Percentiles rank a stretch among this genome's conserved stretches.
phyloP scores from a whole-genome alignment of 495 filamentous ascomycete species.

The Xylaria longipes region DNA sequence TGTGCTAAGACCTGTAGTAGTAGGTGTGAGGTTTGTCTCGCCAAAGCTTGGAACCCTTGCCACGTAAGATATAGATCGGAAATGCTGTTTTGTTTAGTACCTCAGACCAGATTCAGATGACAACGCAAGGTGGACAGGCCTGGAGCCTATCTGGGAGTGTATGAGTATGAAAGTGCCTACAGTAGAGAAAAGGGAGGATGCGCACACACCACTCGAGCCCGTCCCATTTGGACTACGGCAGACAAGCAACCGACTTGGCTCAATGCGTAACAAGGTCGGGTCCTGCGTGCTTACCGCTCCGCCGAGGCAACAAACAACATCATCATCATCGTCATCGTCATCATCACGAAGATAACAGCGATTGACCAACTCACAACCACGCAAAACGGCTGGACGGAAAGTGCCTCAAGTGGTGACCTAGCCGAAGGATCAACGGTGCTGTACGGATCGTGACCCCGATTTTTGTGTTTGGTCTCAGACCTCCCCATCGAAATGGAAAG shows the following conservation, averaged over 20 bases:
- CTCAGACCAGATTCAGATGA: slow-evolving; percentile 8
- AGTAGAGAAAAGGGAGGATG: background rate
- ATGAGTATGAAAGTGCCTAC: background rate
- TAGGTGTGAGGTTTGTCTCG: background rate
- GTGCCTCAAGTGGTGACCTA: background rate
- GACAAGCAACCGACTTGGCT: slow-evolving; percentile 3
- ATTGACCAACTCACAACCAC: slow-evolving; percentile 12
- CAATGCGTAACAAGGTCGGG: background rate
- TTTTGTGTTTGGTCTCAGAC: background rate
- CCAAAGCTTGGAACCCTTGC: slow-evolving; percentile 2
- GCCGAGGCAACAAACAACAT: background rate
- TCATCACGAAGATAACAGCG: background rate
- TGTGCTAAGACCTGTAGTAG: background rate
- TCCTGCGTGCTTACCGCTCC: slow-evolving; percentile 12
- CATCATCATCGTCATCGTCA: too few species aligned
- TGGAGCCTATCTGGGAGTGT: background rate
- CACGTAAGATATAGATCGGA: slow-evolving; percentile 14
- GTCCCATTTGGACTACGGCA: slow-evolving; percentile 1
- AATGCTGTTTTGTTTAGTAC: slow-evolving; percentile 4
- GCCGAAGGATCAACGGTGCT: slow-evolving; percentile 1
- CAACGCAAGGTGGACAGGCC: background rate
- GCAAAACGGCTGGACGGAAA: background rate
- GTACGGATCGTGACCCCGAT: background rate
- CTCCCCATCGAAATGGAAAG: background rate
- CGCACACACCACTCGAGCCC: background rate